Base-by-base conservation (phyloP, 148 eudicot species). In the Dysphania ambrosioides region DNA sequence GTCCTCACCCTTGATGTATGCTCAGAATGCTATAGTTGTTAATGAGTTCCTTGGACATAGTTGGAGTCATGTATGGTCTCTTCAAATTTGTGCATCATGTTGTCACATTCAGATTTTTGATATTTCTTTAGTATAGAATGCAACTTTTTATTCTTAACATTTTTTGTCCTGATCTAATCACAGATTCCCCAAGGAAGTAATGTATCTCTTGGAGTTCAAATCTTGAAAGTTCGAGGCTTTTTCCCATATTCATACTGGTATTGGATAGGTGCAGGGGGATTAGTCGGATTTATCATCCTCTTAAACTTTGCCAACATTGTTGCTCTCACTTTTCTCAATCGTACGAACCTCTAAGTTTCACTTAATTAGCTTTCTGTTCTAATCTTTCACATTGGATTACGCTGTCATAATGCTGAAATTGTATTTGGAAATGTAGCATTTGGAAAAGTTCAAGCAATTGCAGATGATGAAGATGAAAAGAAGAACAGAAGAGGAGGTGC, bases 1-100 rank as follows among this genome's bases (percentile, higher is more conserved):
- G 90, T 26, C 78, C 8, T 92, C 97, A 34, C 95, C 97, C 2
- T 18, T 92, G 83, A 92, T 88, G 95, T 92, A 92, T 78, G 92
- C 82, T 60, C 85, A 85, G 59, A 87, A 79, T 72, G 92, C 91
- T 36, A 34, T 92, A 10, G 53, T 79, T 65, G 90, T 85, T 68
- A 93, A 93, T 70, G 97, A 93, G 76, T 86, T 93, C 79, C 84
- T 79, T 12, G 97, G 97, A 32, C 68, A 86, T 34, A 82, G 80
- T 58, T 93, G 97, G 97, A 76, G 74, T 35, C 51, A 76, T 2
- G 97, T 92, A 86, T 56, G 91, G 2, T 35, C 3, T 78, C 49
- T 65, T 49, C 36, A 13, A 26, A 27, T 29, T 55, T 26, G 55
- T 53, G 8, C 29, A 49, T 71, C 31, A 44, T 26, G 23, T 53